phyloP scores from a whole-genome alignment of 495 filamentous ascomycete genomes.

The Schizothecium vesticola region DNA sequence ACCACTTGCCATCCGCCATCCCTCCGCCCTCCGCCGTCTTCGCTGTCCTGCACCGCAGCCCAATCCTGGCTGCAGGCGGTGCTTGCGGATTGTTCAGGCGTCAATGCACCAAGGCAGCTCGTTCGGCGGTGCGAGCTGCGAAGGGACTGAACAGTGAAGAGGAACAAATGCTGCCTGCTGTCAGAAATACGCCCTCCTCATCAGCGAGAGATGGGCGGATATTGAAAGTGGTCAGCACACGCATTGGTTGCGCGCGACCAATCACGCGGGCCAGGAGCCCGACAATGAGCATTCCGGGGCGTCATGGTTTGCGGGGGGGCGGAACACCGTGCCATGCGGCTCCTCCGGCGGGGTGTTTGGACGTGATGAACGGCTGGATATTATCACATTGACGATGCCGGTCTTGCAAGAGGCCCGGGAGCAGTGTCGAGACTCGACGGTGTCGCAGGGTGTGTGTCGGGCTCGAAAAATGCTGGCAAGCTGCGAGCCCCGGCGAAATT shows the following conservation, averaged over 20 bases:
- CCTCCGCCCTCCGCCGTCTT: constrained; percentile 1
- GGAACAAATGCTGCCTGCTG: neutral
- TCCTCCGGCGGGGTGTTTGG: neutral
- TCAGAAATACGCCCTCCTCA: neutral
- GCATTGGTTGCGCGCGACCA: constrained; percentile 11
- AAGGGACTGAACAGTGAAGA: neutral
- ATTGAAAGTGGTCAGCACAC: constrained; percentile 7
- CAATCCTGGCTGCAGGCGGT: constrained; percentile 15
- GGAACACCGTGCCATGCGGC: neutral
- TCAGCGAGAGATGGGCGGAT: neutral
- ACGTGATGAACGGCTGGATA: neutral
- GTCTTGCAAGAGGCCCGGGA: neutral
- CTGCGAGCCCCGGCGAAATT: neutral
- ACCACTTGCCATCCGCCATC: constrained; percentile 7
- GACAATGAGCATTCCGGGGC: constrained; percentile 1
- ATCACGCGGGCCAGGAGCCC: constrained; percentile 2
- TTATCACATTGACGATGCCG: neutral
- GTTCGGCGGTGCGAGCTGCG: neutral
- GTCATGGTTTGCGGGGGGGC: neutral
- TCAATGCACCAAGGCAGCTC: constrained; percentile 23
- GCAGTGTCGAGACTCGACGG: neutral
- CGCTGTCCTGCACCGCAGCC: constrained; percentile 24
- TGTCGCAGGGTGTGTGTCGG: too few relatives aligned
- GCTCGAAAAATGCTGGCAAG: too few relatives aligned
- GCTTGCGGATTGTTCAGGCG: constrained; percentile 21